Conservation (phyloP, 2,329 filamentous ascomycete species). For the Graphilbum sp. region DNA sequence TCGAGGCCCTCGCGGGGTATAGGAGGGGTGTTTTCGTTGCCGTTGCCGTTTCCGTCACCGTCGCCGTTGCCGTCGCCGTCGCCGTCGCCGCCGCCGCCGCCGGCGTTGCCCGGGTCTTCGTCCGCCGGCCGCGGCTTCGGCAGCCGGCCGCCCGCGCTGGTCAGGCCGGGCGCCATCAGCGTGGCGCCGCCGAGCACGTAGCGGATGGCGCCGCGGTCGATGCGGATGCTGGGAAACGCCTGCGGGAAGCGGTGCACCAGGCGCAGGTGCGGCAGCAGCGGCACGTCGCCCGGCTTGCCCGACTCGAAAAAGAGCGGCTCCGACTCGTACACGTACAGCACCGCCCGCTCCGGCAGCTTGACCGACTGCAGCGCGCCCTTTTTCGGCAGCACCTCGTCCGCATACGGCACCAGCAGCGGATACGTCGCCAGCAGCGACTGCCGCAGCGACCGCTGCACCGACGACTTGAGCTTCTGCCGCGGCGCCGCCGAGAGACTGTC, state of each 20-base stretch:
- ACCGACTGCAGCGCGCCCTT: conserved; percentile 80
- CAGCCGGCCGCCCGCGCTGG: conserved; percentile 63
- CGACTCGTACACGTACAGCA: conserved; percentile 68
- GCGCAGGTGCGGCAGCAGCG: conserved; percentile 71
- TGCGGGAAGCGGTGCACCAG: conserved; percentile 82
- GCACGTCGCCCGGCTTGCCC: conserved; percentile 23
- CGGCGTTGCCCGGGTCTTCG: too few species aligned
- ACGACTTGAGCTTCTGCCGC: conserved; percentile 96
- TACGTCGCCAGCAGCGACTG: conserved; percentile 70
- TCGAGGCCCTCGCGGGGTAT: conserved; percentile 31
- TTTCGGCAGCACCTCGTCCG: conserved; percentile 90
- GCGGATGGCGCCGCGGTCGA: conserved; percentile 89
- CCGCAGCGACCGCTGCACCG: conserved; percentile 75
- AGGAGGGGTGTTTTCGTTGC: too few species aligned
- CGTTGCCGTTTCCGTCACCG: too few species aligned
- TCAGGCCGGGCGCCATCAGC: conserved; percentile 90
- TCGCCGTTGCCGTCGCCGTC: too few species aligned
- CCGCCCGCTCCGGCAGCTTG: conserved; percentile 82
- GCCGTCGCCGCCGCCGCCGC: too few species aligned
- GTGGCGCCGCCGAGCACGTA: conserved; percentile 90
- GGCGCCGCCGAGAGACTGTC: conserved; percentile 47
- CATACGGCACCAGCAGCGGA: conserved; percentile 69
- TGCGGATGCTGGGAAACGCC: conserved; percentile 69
- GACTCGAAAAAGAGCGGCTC: conserved; percentile 86
- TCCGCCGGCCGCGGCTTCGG: conserved; percentile 33